phyloP scores from a whole-genome alignment of 768 basidiomycete species.

The Termitomyces sp. region DNA sequence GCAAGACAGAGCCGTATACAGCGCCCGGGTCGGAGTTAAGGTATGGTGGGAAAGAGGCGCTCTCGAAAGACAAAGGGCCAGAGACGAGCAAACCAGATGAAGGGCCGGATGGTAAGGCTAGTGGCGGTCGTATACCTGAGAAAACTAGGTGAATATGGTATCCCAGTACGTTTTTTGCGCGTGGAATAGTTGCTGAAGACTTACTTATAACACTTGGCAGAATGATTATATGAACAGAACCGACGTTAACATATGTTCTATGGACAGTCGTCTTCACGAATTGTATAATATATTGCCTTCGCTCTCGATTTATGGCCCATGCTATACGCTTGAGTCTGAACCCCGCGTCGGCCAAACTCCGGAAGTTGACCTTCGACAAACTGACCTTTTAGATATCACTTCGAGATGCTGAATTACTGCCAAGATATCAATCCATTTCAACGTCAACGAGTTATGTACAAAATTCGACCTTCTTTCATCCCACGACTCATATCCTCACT shows the following conservation, averaged over 20 bases:
- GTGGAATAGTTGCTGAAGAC: neutral
- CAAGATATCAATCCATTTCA: neutral
- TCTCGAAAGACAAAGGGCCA: constrained; percentile 25
- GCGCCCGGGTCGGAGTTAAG: constrained; percentile 24
- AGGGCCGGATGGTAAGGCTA: constrained; percentile 33
- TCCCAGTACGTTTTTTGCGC: neutral
- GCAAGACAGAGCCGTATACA: constrained; percentile 27
- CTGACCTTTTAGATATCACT: neutral
- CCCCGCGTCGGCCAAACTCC: neutral
- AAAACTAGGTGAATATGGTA: constrained; percentile 6
- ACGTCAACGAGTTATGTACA: neutral
- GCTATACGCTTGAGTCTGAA: neutral
- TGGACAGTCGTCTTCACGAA: neutral
- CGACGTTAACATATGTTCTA: neutral
- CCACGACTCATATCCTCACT: neutral
- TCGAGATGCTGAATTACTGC: neutral
- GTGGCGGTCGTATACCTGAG: constrained; percentile 30
- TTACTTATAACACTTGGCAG: neutral
- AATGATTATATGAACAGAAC: neutral
- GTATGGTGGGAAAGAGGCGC: constrained; percentile 23
- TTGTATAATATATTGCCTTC: neutral
- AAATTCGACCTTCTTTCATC: no score
- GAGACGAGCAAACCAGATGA: constrained; percentile 28
- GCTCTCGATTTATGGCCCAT: neutral
- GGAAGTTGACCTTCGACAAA: neutral